Evolutionary conservation across 108 stramenopile genomes (phyloP).

Genomic region (Skeletonema grethae): DNA sequence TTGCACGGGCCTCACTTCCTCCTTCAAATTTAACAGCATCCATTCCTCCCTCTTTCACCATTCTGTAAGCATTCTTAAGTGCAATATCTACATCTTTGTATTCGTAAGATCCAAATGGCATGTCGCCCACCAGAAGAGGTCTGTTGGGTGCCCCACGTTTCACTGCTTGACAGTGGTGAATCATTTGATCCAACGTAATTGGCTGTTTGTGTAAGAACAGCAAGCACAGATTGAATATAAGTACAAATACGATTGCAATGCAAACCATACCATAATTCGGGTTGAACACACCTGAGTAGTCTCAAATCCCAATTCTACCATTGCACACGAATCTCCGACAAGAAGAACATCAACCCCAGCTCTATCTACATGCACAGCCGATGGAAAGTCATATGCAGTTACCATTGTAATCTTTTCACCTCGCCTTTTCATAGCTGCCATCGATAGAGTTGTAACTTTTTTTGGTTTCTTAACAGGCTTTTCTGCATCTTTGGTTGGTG

Average conservation of each 20-base stretch:
- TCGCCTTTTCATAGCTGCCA: constrained; percentile 76
- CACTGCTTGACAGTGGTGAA: constrained; percentile 95
- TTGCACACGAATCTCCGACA: constrained; percentile 92
- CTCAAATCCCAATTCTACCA: constrained; percentile 95
- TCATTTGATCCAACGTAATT: constrained; percentile 95
- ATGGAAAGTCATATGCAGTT: constrained; percentile 99
- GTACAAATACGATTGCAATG: background rate
- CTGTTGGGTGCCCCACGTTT: constrained; percentile 71
- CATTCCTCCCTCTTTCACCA: constrained; percentile 91
- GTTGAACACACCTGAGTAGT: constrained; percentile 81
- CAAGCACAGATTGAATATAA: background rate
- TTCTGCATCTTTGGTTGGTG: background rate
- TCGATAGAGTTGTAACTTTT: constrained; percentile 61
- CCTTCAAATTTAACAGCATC: constrained; percentile 96
- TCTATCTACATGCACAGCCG: constrained; percentile 94
- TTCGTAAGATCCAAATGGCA: constrained; percentile 98
- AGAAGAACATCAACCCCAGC: constrained; percentile 94
- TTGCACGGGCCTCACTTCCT: constrained; percentile 67
- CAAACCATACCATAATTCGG: background rate
- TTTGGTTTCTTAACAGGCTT: constrained; percentile 10
- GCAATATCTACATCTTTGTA: constrained; percentile 85
- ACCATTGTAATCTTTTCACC: constrained; percentile 90
- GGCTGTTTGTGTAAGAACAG: constrained; percentile 43
- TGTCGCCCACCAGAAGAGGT: constrained; percentile 95
- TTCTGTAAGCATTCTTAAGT: constrained; percentile 85